Conservation (phyloP, 2,329 filamentous ascomycete species). For the Sclerotinia spermophila region DNA sequence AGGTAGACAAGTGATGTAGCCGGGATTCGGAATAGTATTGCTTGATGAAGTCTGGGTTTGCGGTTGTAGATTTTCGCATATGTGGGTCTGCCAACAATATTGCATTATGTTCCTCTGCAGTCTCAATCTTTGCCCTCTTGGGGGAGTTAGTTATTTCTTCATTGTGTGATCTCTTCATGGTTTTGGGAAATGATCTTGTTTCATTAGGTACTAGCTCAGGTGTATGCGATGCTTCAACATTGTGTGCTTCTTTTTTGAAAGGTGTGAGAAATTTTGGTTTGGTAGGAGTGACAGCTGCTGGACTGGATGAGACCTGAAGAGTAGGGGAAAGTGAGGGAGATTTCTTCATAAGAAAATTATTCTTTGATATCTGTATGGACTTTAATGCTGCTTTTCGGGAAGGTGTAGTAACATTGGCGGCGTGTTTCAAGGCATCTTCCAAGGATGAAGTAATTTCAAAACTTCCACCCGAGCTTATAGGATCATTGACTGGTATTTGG, state of each 20-base stretch:
- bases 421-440: constrained; percentile 35
- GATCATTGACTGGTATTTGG: constrained; percentile 11
- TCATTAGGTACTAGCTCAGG: not conserved
- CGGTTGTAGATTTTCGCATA: constrained; percentile 82
- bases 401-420: constrained; percentile 5
- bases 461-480: constrained; percentile 26
- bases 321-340: not conserved
- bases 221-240: not conserved
- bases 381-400: constrained; percentile 5
- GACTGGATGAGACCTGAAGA: not conserved
- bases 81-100: constrained; percentile 78
- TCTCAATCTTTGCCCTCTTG: constrained; percentile 47
- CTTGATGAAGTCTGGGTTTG: constrained; percentile 88
- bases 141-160: constrained; percentile 21
- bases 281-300: not conserved
- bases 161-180: constrained; percentile 23
- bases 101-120: constrained; percentile 90
- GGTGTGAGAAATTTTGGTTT: not conserved
- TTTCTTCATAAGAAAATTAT: constrained; percentile 7
- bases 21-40: constrained; percentile 95
- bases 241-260: not conserved
- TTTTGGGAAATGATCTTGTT: not conserved
- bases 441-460: constrained; percentile 37
- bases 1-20: constrained; percentile 89
- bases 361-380: not conserved